Evolutionary conservation across 2,329 filamentous ascomycete species (phyloP).

Genomic region (Aphanoascus verrucosus): DNA sequence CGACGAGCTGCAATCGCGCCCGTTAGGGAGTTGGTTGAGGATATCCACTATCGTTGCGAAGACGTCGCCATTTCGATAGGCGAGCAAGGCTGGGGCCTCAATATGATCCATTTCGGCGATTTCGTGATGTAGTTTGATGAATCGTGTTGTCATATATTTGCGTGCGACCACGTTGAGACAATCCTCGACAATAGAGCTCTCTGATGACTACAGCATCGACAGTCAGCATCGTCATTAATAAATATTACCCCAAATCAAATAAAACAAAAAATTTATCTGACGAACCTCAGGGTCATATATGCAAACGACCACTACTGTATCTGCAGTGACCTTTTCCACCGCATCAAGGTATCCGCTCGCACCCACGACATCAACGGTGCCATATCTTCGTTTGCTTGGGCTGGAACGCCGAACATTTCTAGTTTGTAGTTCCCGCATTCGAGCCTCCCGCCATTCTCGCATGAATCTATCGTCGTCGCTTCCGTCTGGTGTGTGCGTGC

Average conservation of each 20-base stretch:
- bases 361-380: constrained; percentile 72
- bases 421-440: constrained; percentile 65
- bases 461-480: constrained; percentile 67
- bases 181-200: constrained; percentile 67
- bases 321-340: constrained; percentile 74
- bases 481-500: constrained; percentile 19
- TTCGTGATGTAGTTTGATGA: constrained; percentile 81
- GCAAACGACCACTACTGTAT: constrained; percentile 82
- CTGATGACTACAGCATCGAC: constrained; percentile 52
- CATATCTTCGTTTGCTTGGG: constrained; percentile 67
- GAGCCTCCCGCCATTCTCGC: constrained; percentile 69
- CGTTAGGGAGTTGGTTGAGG: constrained; percentile 68
- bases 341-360: constrained; percentile 89
- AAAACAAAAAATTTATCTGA: background rate
- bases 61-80: constrained; percentile 80
- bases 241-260: background rate
- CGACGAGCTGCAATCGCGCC: constrained; percentile 39
- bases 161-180: constrained; percentile 66
- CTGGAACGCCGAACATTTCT: constrained; percentile 54
- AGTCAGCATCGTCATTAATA: background rate
- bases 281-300: constrained; percentile 64
- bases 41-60: constrained; percentile 84
- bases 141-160: constrained; percentile 61
- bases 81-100: constrained; percentile 75
- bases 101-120: constrained; percentile 92